Conservation (phyloP, 2,329 filamentous ascomycete genomes). For the Ilyonectria destructans region DNA sequence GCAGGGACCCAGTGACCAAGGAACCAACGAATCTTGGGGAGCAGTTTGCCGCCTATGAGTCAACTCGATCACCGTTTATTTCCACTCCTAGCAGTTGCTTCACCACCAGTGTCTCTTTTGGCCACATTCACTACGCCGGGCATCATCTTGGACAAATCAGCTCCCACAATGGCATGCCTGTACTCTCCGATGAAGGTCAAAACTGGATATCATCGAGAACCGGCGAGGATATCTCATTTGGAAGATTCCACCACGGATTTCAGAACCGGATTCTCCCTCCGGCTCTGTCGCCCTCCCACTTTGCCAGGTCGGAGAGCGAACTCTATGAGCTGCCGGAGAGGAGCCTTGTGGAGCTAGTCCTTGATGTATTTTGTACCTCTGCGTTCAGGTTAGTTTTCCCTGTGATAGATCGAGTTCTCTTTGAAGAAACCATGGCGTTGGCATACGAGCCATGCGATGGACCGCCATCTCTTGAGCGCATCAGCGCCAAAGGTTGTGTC, state of each 20-base stretch:
- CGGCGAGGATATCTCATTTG: slow-evolving; percentile 1
- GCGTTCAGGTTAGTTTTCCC: slow-evolving; percentile 64
- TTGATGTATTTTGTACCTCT: slow-evolving; percentile 47
- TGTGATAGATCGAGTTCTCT: slow-evolving; percentile 62
- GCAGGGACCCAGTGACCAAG: background rate
- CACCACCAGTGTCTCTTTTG: slow-evolving; percentile 13
- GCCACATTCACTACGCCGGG: slow-evolving; percentile 26
- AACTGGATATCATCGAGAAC: background rate
- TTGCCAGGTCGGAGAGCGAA: slow-evolving; percentile 18
- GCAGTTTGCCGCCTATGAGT: background rate
- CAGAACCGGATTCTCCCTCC: slow-evolving; percentile 6
- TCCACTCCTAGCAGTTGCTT: background rate
- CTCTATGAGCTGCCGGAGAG: slow-evolving; percentile 42
- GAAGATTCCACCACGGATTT: slow-evolving; percentile 22
- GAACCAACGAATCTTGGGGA: background rate
- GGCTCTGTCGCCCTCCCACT: slow-evolving; percentile 17
- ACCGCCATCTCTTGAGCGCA: slow-evolving; percentile 42
- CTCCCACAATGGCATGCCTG: slow-evolving; percentile 2
- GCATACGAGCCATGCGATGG: slow-evolving; percentile 57
- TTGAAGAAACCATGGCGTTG: slow-evolving; percentile 59
- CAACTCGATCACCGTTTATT: background rate
- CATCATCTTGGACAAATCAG: slow-evolving; percentile 13
- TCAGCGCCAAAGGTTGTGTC: slow-evolving; percentile 62
- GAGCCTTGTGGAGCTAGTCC: slow-evolving; percentile 47
- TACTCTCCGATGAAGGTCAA: slow-evolving; percentile 1